Percentiles rank a stretch among this genome's conserved stretches.
Evolutionary conservation across 306 rosid species (phyloP).

Genomic region (Glycine latifolia): DNA sequence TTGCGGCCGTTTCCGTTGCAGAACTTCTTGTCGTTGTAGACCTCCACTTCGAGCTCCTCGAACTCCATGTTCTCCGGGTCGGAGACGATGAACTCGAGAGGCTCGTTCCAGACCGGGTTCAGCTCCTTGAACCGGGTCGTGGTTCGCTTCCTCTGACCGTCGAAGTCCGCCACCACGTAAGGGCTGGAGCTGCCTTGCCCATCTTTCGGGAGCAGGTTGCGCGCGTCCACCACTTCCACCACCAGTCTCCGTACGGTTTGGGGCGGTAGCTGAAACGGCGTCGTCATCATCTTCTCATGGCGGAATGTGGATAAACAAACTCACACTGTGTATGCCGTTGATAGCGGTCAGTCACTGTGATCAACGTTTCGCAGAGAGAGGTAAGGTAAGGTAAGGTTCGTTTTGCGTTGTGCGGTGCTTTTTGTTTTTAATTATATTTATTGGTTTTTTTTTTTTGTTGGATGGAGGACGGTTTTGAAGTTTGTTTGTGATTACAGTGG

Average conservation of each 20-base stretch:
- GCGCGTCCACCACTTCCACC: constrained; percentile 84
- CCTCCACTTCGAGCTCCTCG: constrained; percentile 93
- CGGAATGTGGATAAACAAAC: background rate
- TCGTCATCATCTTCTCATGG: constrained; percentile 68
- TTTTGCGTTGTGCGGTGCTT: constrained; percentile 40
- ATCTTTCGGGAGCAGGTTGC: constrained; percentile 90
- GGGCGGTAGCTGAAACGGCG: constrained; percentile 56
- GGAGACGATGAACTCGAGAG: constrained; percentile 80
- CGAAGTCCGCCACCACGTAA: constrained; percentile 82
- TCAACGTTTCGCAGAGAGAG: background rate
- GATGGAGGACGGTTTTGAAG: constrained; percentile 13
- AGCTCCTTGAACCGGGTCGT: constrained; percentile 72
- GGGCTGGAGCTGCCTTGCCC: constrained; percentile 98
- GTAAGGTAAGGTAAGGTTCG: constrained; percentile 1
- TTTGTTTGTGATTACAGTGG: constrained; percentile 51
- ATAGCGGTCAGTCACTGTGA: background rate
- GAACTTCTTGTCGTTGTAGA: constrained; percentile 81
- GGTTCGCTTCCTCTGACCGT: constrained; percentile 89
- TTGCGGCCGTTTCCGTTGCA: constrained; percentile 75
- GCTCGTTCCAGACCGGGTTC: constrained; percentile 87
- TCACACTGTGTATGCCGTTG: too few relatives aligned
- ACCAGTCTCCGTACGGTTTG: constrained; percentile 61
- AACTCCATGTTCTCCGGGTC: constrained; percentile 83
- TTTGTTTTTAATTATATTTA: constrained; percentile 24
- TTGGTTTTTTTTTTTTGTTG: background rate